Percentiles rank a stretch among this genome's conserved stretches.
Evolutionary conservation across 1,284 basidiomycete genomes (phyloP).

Genomic region (Ganoderma multipileum): DNA sequence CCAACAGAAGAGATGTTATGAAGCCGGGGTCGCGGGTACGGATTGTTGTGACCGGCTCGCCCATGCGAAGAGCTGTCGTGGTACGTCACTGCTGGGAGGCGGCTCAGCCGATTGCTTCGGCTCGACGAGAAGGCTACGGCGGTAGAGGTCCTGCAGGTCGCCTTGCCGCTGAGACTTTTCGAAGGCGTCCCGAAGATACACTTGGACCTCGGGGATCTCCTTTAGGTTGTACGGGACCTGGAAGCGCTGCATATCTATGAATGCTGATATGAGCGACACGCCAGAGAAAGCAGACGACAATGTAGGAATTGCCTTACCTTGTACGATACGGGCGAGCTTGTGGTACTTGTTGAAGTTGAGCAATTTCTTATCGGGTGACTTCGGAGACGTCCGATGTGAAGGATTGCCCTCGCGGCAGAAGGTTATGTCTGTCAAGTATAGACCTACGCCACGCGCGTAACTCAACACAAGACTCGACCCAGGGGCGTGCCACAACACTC

Average conservation of each 20-base stretch:
- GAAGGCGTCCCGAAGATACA: constrained; percentile 76
- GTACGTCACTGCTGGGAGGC: constrained; percentile 69
- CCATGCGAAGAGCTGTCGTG: constrained; percentile 76
- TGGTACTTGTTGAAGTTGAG: constrained; percentile 97
- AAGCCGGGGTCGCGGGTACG: constrained; percentile 16
- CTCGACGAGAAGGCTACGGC: constrained; percentile 81
- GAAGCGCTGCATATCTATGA: constrained; percentile 89
- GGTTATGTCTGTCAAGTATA: constrained; percentile 92
- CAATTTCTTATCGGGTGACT: constrained; percentile 79
- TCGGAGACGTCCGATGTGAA: constrained; percentile 81
- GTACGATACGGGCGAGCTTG: constrained; percentile 88
- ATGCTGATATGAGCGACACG: constrained; percentile 1
- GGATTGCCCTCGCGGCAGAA: constrained; percentile 97
- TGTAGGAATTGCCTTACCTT: constrained; percentile 56
- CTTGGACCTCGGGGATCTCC: constrained; percentile 85
- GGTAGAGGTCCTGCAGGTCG: constrained; percentile 82
- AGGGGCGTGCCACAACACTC: constrained; percentile 37
- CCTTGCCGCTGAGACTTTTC: constrained; percentile 75
- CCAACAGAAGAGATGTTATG: constrained; percentile 15
- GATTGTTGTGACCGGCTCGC: constrained; percentile 58
- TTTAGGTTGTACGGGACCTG: constrained; percentile 87
- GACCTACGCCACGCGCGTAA: constrained; percentile 51
- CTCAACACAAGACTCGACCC: background rate
- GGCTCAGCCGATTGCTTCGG: constrained; percentile 79
- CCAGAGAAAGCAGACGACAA: background rate